These are phyloP conservation scores for Zoysia pacifica DNA, from an alignment of 176 grass and related monocot species.

Conservation along the genomic window DNA sequence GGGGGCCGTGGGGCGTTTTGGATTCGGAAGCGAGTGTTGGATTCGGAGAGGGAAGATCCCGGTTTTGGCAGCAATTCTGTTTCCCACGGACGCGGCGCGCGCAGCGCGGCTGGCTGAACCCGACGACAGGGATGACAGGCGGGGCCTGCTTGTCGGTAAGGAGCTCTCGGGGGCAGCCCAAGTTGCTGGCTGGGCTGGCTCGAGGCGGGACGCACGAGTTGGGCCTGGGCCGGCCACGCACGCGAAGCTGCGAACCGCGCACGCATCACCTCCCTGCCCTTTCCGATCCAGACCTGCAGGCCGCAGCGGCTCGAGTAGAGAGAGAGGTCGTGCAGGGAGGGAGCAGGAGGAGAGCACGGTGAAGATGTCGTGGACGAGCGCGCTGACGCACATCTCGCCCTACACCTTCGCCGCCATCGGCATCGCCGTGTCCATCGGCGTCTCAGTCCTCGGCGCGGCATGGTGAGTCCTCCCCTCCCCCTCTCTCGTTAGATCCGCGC, in stretches of 20 bases:
- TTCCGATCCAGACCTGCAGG: slow-evolving; percentile 23
- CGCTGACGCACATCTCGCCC: slow-evolving; percentile 88
- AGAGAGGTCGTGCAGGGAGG: neutral
- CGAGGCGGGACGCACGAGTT: too few species aligned
- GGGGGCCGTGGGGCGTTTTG: too few species aligned
- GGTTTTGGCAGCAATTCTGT: too few species aligned
- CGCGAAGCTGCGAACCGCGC: too few species aligned
- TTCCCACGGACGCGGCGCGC: too few species aligned
- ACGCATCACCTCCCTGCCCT: neutral
- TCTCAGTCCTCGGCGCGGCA: slow-evolving; percentile 94
- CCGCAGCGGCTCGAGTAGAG: slow-evolving; percentile 1
- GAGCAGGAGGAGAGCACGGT: neutral
- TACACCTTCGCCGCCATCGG: slow-evolving; percentile 96
- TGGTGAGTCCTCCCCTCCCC: slow-evolving; percentile 48
- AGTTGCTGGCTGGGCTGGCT: too few species aligned
- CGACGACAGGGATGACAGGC: too few species aligned
- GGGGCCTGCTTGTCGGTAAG: too few species aligned
- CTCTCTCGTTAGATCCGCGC: slow-evolving; percentile 17
- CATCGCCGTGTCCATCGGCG: slow-evolving; percentile 97
- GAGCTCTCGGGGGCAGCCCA: too few species aligned
- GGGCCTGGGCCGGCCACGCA: neutral
- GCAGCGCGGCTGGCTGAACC: too few species aligned
- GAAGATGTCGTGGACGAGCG: slow-evolving; percentile 77
- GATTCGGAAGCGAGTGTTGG: too few species aligned
- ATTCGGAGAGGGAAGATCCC: too few species aligned